Percentiles rank a stretch among this genome's conserved stretches.
These are phyloP conservation scores for Salix purpurea DNA, from an alignment of 345 rosid species.

Conservation along the genomic window DNA sequence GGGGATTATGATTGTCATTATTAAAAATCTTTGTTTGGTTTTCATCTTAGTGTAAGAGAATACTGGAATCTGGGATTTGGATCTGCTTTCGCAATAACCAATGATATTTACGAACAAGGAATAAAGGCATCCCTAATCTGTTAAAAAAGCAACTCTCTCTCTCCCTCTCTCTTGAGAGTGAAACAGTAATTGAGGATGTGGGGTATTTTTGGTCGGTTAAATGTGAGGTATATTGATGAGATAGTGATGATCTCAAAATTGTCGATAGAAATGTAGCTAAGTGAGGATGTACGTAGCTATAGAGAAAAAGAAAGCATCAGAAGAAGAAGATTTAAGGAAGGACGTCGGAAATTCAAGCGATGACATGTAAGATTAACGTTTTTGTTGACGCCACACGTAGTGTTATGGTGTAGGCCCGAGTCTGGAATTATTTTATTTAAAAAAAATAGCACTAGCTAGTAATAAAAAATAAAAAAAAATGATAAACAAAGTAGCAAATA, in stretches of 20 bases:
- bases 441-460: no score
- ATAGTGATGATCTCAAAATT: constrained; percentile 17
- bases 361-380: neutral
- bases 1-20: neutral
- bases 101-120: constrained; percentile 32
- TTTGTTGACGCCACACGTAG: neutral
- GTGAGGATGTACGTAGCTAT: neutral
- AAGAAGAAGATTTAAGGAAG: constrained; percentile 5
- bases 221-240: constrained; percentile 3
- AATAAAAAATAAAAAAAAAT: no score
- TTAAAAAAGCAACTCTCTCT: constrained; percentile 25
- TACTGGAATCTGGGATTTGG: constrained; percentile 34
- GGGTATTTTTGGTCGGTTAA: constrained; percentile 30
- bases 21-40: neutral
- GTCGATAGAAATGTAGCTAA: constrained; percentile 4
- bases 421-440: no score
- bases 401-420: constrained; percentile 29
- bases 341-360: constrained; percentile 30
- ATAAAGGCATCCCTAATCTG: constrained; percentile 33
- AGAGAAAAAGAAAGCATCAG: neutral
- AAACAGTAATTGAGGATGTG: constrained; percentile 3
- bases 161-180: neutral
- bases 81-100: constrained; percentile 47
- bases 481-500: no score
- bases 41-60: constrained; percentile 10